Base-by-base conservation (phyloP, 257 asterid species). In the Verbascum thapsus region DNA sequence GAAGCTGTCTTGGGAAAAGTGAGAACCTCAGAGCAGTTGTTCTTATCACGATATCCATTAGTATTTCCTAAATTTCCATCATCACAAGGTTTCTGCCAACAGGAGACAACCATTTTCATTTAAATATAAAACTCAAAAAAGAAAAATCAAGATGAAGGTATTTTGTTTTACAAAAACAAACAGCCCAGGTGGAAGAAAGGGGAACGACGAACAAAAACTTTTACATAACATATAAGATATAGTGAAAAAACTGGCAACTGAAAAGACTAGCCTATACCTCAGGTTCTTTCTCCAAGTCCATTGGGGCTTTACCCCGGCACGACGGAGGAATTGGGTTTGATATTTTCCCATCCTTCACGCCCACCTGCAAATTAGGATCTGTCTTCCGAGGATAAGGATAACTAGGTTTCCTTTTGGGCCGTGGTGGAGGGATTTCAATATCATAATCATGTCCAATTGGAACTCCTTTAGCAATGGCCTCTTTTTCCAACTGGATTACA, bases 341-440 rank as follows among this genome's bases (percentile, higher is more conserved):
- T 64, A 72, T 47, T 74, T 74, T 85, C 39, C 76, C 95, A 77
- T 88, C 90, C 72, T 79, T 83, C 71, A 72, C 76, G 71, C 69
- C 91, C 70, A 66, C 74, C 68, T 71, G 95, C 19, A 74, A 63
- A 22, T 73, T 52, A 69, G 82, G 65, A 66, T 64, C 57, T 9
- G 74, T 76, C 82, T 92, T 92, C 19, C 97, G 89, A 69, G 99
- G 99, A 72, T 92, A 92, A 41, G 99, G 97, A 83, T 79, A 87
- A 61, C 81, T 77, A 12, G 99, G 96, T 73, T 92, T 92, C 80
- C 95, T 87, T 81, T 92, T 92, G 20, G 99, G 99, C 44, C 99
- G 84, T 60, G 99, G 97, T 51, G 99, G 99, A 70, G 99, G 99
- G 77, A 92, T 92, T 68, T 89, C 95, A 65, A 92, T 92, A 83